Percentiles rank a stretch among this genome's conserved stretches.
These are phyloP conservation scores for Osmanthus fragrans DNA, from an alignment of 257 asterid genomes.

Conservation along the genomic window DNA sequence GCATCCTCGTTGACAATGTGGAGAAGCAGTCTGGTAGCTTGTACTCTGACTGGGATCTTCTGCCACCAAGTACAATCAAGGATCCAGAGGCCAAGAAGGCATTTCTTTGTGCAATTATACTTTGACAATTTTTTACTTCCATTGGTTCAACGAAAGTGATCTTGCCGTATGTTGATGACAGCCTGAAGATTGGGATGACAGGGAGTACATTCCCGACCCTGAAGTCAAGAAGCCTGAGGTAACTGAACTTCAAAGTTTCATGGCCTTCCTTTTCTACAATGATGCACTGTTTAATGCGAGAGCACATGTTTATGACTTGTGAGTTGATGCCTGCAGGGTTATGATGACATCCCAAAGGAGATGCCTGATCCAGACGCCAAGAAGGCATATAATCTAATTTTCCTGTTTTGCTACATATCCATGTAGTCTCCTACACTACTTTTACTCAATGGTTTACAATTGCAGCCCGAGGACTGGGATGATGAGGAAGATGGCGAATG, in stretches of 20 bases:
- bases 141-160: neutral
- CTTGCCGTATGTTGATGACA: constrained; percentile 30
- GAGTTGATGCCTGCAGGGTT: constrained; percentile 54
- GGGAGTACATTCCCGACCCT: constrained; percentile 87
- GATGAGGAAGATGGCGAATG: constrained; percentile 98
- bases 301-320: neutral
- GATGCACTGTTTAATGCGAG: neutral
- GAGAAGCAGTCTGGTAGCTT: constrained; percentile 95
- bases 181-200: constrained; percentile 99
- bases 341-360: constrained; percentile 92
- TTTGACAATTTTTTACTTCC: neutral
- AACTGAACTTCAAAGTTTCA: neutral
- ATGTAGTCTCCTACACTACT: neutral
- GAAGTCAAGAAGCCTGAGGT: constrained; percentile 99
- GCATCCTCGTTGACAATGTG: constrained; percentile 82
- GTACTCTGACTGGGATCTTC: constrained; percentile 91
- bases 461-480: constrained; percentile 99
- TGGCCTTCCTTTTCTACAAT: neutral
- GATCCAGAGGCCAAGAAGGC: constrained; percentile 97
- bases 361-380: constrained; percentile 87
- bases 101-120: constrained; percentile 7
- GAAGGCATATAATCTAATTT: constrained; percentile 50
- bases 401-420: neutral
- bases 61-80: constrained; percentile 84
- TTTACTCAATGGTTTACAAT: neutral